Evolutionary conservation across 345 rosid genomes (phyloP).

Genomic region (Eucalyptus pauciflora): DNA sequence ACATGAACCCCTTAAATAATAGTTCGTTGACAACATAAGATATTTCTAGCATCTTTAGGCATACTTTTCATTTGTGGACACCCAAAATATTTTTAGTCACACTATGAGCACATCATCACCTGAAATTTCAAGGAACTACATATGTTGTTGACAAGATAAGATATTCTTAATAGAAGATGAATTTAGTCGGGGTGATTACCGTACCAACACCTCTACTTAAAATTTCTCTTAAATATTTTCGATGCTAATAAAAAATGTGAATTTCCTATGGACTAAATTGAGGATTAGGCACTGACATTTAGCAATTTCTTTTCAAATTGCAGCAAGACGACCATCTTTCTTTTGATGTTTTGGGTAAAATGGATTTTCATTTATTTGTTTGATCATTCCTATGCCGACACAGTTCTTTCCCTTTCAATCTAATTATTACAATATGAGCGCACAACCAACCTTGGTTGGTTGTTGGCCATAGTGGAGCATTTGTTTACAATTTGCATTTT

Average conservation of each 20-base stretch:
- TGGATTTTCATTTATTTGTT: neutral
- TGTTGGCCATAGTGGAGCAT: neutral
- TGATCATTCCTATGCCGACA: neutral
- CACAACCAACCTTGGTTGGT: neutral
- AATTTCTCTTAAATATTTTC: neutral
- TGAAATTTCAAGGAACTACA: neutral
- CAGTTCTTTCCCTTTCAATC: neutral
- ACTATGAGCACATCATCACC: neutral
- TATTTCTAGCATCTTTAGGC: neutral
- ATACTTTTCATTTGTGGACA: neutral
- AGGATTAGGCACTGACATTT: rapidly evolving
- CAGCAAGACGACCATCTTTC: neutral
- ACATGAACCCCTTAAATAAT: neutral
- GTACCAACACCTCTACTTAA: neutral
- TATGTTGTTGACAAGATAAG: too few species aligned
- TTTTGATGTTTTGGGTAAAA: neutral
- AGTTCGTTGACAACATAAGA: rapidly evolving
- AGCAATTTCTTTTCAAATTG: neutral
- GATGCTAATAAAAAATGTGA: neutral
- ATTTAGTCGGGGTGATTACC: neutral
- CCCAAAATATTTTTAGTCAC: neutral
- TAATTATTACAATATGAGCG: rapidly evolving
- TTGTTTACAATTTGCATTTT: neutral
- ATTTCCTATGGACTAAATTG: neutral
- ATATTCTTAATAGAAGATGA: neutral